Evolutionary conservation across 176 grass and related monocot species (phyloP).

Genomic region (Luzula sylvatica): DNA sequence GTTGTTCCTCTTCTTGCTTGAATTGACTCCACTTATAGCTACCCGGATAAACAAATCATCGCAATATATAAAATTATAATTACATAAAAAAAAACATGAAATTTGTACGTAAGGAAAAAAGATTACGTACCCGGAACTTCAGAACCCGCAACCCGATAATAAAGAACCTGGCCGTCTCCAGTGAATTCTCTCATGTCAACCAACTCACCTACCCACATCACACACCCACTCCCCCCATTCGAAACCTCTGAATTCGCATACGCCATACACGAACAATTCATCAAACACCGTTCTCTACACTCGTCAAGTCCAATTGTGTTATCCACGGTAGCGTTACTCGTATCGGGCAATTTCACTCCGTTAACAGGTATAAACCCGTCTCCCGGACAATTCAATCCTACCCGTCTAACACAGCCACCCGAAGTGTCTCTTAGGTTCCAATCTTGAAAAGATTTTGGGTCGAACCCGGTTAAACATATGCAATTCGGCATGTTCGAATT

Average conservation of each 20-base stretch:
- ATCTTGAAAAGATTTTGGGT: conserved; percentile 28
- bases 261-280: conserved; percentile 59
- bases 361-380: conserved; percentile 43
- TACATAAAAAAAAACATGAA: not conserved
- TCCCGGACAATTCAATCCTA: conserved; percentile 34
- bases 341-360: conserved; percentile 58
- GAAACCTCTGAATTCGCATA: conserved; percentile 41
- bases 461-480: conserved; percentile 44
- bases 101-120: not conserved
- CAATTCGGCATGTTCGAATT: conserved; percentile 20
- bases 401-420: conserved; percentile 45
- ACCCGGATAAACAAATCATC: too few relatives aligned
- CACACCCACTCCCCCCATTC: conserved; percentile 50
- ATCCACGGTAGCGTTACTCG: conserved; percentile 41
- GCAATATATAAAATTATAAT: not conserved
- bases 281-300: conserved; percentile 48
- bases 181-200: conserved; percentile 41
- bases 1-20: conserved; percentile 3
- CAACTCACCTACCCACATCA: conserved; percentile 42
- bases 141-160: conserved; percentile 41
- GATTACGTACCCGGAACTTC: conserved; percentile 25
- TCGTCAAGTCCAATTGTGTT: conserved; percentile 25
- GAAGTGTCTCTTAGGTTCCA: conserved; percentile 49
- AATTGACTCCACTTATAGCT: not conserved
- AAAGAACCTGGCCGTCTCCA: conserved; percentile 35